Evolutionary conservation across 2,329 filamentous ascomycete genomes (phyloP), one percentile per base, ranked within the genome.

Genomic region (Rutstroemia sydowiana): DNA sequence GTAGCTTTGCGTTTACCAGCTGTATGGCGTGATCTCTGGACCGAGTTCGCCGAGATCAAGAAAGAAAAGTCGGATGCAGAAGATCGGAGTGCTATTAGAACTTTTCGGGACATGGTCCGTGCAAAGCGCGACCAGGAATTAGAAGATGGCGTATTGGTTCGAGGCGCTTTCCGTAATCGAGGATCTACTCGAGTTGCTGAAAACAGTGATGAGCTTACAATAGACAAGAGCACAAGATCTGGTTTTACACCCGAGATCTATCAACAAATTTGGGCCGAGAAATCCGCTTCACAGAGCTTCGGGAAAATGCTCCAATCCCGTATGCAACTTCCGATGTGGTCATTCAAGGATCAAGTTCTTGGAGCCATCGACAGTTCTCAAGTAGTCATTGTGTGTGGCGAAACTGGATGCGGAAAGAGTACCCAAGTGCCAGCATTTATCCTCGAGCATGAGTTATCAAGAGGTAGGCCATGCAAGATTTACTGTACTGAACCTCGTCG

Each of bases 401-500:
- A 97, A 70, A 98, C 93, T 3, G 93, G 93, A 48, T 95, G 89
- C 16, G 93, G 93, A 65, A 98, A 98, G 70, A 95, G 88, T 45
- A 97, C 93, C 0, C 93, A 98, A 68, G 93, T 89, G 2, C 89
- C 97, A 31, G 93, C 98, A 67, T 98, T 97, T 68, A 78, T 98
- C 40, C 75, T 98, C 1, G 93, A 98, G 63, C 88, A 97, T 61
- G 57, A 95, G 96, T 61, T 76, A 79, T 55, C 77, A 79, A 42
- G 81, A 95, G 8, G 93, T 92, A 2, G 79, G 79, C 11, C 81
- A 81, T 11, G 87, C 85, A 30, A 96, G 95, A 63, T 95, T 98
- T 57, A 82, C 55, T 95, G 95, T 63, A 98, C 93, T 0, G 93
- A 98, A 63, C 93, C 93, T 20, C 83, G 93, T 53, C 82, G 93